A percentile compares a stretch with the other conserved stretches of the same genome.
Conservation (phyloP, 495 filamentous ascomycete species). For the Viridothelium virens region DNA sequence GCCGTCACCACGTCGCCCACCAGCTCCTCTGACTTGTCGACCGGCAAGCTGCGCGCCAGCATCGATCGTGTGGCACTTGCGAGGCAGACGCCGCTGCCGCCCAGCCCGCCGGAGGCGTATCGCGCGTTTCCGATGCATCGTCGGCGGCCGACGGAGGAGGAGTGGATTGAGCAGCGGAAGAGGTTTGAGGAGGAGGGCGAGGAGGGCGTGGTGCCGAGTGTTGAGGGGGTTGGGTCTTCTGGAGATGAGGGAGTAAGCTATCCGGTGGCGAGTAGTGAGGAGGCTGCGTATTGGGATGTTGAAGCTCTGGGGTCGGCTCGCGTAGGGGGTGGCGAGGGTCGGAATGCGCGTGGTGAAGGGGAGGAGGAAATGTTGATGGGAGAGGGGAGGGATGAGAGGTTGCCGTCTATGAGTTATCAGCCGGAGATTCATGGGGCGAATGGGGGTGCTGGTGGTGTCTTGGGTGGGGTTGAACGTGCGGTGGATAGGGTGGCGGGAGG, state of each 20-base stretch:
- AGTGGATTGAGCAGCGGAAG: constrained; percentile 9
- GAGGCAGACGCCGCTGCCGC: background rate
- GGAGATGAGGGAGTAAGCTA: background rate
- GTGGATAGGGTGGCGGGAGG: background rate
- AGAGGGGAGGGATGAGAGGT: background rate
- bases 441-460: background rate
- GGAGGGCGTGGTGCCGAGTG: background rate
- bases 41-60: background rate
- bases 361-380: background rate
- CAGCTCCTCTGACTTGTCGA: background rate
- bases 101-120: background rate
- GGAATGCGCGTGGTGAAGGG: background rate
- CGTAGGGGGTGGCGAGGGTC: background rate
- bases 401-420: background rate
- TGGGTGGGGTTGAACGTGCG: constrained; percentile 3
- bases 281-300: constrained; percentile 2
- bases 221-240: background rate
- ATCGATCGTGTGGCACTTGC: background rate
- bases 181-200: background rate
- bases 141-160: background rate
- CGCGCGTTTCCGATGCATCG: background rate
- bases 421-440: background rate
- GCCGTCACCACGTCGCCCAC: background rate
- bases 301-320: background rate
- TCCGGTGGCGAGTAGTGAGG: constrained; percentile 3